These are phyloP conservation scores for Fusarium algeriense DNA, from an alignment of 2,329 filamentous ascomycete species.

Conservation along the genomic window DNA sequence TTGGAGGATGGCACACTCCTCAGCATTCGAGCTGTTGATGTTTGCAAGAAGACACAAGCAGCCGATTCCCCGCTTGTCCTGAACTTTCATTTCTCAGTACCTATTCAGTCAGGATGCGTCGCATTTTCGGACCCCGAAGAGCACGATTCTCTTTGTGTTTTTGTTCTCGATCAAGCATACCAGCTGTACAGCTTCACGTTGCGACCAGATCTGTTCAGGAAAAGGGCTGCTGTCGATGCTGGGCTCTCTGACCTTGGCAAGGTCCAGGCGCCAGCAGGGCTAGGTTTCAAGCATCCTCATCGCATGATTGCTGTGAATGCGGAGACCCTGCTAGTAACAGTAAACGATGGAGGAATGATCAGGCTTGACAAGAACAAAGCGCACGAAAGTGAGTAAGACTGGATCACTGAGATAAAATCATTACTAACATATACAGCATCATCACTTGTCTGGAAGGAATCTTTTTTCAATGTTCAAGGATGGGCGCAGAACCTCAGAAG, in stretches of 20 bases:
- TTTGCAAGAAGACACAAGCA: constrained; percentile 75
- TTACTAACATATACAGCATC: constrained; percentile 42
- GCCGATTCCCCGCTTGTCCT: constrained; percentile 80
- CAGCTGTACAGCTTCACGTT: constrained; percentile 88
- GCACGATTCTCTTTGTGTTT: constrained; percentile 81
- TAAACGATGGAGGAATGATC: constrained; percentile 83
- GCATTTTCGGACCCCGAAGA: constrained; percentile 84
- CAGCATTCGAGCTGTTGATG: constrained; percentile 85
- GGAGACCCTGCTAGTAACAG: constrained; percentile 81
- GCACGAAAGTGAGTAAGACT: constrained; percentile 58
- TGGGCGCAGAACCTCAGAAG: constrained; percentile 77
- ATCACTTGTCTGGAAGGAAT: constrained; percentile 71
- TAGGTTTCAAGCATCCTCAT: constrained; percentile 84
- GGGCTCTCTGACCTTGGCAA: constrained; percentile 83
- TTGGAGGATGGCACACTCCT: constrained; percentile 83
- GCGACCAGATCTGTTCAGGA: constrained; percentile 83
- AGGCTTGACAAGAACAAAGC: constrained; percentile 72
- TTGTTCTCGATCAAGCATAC: constrained; percentile 82
- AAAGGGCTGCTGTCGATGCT: constrained; percentile 75
- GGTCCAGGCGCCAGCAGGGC: constrained; percentile 76
- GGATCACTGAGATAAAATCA: not conserved
- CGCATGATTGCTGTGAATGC: constrained; percentile 80
- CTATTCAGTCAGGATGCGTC: constrained; percentile 82
- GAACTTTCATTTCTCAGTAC: constrained; percentile 79
- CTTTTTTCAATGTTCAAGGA: constrained; percentile 78